Conservation (phyloP, 345 rosid species). For the Turritis glabra region DNA sequence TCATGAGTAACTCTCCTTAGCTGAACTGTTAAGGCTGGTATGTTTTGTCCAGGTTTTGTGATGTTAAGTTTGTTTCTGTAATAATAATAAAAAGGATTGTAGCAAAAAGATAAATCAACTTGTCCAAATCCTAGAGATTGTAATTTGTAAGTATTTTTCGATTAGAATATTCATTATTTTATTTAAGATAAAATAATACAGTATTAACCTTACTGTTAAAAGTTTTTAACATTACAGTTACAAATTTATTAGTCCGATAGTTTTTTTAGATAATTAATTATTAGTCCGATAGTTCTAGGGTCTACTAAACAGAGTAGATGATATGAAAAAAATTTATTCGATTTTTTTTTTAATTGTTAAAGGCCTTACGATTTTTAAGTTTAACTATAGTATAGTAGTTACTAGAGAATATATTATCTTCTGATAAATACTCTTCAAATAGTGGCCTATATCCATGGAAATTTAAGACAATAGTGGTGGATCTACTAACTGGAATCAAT, state of each 20-base stretch:
- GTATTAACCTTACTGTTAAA: background rate
- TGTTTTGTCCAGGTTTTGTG: conserved; percentile 34
- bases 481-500: too few relatives aligned
- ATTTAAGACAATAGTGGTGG: too few relatives aligned
- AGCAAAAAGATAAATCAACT: background rate
- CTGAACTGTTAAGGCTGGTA: conserved; percentile 22
- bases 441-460: too few relatives aligned
- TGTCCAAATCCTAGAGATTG: background rate
- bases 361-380: too few relatives aligned
- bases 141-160: background rate
- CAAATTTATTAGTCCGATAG: too few relatives aligned
- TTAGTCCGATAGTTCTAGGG: background rate
- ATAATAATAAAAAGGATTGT: background rate
- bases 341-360: too few relatives aligned
- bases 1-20: conserved; percentile 31
- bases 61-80: conserved; percentile 33
- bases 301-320: background rate
- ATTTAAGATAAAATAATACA: background rate
- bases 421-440: too few relatives aligned
- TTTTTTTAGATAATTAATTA: too few relatives aligned
- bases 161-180: background rate
- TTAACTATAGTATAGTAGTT: too few relatives aligned
- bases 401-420: too few relatives aligned
- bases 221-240: background rate
- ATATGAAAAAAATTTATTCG: background rate